Conservation (phyloP, 2,329 filamentous ascomycete species). For the Hypoxylon sp. region DNA sequence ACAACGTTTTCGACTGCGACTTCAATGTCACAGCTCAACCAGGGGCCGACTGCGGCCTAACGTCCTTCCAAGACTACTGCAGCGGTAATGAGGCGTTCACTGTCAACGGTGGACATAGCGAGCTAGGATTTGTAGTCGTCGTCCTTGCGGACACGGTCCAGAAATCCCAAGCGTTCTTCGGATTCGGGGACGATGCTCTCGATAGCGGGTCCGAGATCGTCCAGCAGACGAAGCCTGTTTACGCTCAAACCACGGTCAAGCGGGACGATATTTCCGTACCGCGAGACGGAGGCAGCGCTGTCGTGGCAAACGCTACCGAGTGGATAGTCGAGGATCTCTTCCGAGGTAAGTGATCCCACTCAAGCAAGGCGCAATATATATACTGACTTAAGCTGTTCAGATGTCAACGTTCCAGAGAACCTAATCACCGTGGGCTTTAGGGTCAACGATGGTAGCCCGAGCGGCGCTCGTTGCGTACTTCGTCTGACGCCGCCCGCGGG, state of each 20-base stretch:
- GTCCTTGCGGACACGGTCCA: conserved; percentile 24
- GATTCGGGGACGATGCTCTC: conserved; percentile 38
- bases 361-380: background rate
- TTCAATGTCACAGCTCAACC: conserved; percentile 7
- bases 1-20: conserved; percentile 16
- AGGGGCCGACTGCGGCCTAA: conserved; percentile 36
- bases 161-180: conserved; percentile 36
- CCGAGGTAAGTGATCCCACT: conserved; percentile 15
- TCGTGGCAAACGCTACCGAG: background rate
- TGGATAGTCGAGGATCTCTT: conserved; percentile 28
- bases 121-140: conserved; percentile 38
- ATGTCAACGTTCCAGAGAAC: conserved; percentile 20
- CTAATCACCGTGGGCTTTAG: conserved; percentile 32
- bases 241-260: background rate
- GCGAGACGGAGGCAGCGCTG: background rate
- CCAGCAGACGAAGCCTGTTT: conserved; percentile 13
- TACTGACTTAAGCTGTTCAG: conserved; percentile 20
- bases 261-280: background rate
- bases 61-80: conserved; percentile 16
- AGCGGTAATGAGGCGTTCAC: conserved; percentile 15
- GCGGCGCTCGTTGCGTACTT: conserved; percentile 29
- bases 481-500: conserved; percentile 24
- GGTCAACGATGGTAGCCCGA: conserved; percentile 12
- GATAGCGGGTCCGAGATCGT: conserved; percentile 34
- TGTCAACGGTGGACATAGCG: conserved; percentile 39